Percentiles rank a stretch among this genome's conserved stretches.
These are phyloP conservation scores for Niebla homalea DNA, from an alignment of 495 filamentous ascomycete species.

Conservation along the genomic window DNA sequence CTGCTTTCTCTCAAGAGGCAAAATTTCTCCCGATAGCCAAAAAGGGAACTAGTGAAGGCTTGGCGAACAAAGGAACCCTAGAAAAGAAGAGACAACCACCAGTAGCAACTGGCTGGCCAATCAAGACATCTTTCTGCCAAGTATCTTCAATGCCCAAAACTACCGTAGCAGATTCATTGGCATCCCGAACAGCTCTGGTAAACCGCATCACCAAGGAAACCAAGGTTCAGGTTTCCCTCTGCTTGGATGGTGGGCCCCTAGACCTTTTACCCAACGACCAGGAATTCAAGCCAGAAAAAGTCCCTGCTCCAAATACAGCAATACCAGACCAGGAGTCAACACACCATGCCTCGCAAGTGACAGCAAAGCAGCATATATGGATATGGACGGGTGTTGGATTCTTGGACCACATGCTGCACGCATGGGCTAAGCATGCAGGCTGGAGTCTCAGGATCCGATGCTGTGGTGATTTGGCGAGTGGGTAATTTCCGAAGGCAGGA, in stretches of 20 bases:
- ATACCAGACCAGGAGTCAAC: constrained; percentile 64
- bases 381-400: constrained; percentile 96
- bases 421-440: constrained; percentile 85
- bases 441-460: constrained; percentile 77
- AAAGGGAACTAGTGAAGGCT: too few relatives aligned
- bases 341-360: constrained; percentile 69
- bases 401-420: constrained; percentile 97
- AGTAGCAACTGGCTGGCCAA: too few relatives aligned
- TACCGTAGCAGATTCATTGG: constrained; percentile 10
- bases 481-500: constrained; percentile 14
- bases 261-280: constrained; percentile 40
- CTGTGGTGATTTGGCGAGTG: constrained; percentile 83
- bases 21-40: too few relatives aligned
- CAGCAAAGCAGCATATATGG: constrained; percentile 67
- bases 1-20: too few relatives aligned
- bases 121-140: too few relatives aligned
- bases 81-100: too few relatives aligned
- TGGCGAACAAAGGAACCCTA: too few relatives aligned
- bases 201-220: constrained; percentile 91
- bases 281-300: constrained; percentile 26
- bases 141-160: background rate
- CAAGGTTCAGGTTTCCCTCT: constrained; percentile 82
- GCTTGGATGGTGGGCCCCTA: constrained; percentile 78
- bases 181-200: constrained; percentile 53
- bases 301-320: constrained; percentile 54